Evolutionary conservation across 441 rosid genomes (phyloP), one percentile per base, ranked within the genome.

Genomic region (Jatropha podagrica): DNA sequence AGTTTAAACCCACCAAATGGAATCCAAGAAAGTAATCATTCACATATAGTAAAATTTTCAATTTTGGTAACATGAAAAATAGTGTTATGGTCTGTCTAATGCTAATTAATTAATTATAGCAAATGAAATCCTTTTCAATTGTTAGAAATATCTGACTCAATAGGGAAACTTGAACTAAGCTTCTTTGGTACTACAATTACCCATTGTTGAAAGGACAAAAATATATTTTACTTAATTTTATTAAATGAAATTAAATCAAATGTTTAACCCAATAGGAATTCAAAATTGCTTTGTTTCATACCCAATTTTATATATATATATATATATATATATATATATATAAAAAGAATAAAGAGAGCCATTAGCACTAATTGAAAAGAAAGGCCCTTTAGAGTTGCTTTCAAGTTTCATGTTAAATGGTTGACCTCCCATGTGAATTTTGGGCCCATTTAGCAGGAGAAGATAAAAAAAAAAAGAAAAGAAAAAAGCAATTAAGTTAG

Each of bases 21-120:
- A 58, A 56, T 38, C 74, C 64, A 70, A 70, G 51, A 70, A 70
- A 56, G 18, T n/a, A 70, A 70, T 15, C 49, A 69, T 37, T 54
- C 61, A 32, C 8, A 32, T 6, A 13, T 51, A 49, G 15, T 44
- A 44, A 7, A 51, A 23, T 58, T 58, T 56, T 18, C 23, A n/a
- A 58, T 58, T 58, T 56, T n/a, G 27, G 26, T 56, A 4, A 62
- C 44, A 27, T 14, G 44, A 62, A 14, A 62, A 12, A 27, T 37
- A 13, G 2, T 62, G 1, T 32, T 32, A 63, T 0, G 48, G 48
- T 63, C 23, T 54, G 17, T 44, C 48, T 44, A 6, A 4, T 15
- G 58, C 23, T 54, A 54, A 54, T 52, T 65, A 40, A 7, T 40
- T 15, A 64, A 64, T 38, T 37, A 64, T 37, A 46, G 48, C 48